Conservation (phyloP, 2,329 filamentous ascomycete species). For the Talaromyces sp. region DNA sequence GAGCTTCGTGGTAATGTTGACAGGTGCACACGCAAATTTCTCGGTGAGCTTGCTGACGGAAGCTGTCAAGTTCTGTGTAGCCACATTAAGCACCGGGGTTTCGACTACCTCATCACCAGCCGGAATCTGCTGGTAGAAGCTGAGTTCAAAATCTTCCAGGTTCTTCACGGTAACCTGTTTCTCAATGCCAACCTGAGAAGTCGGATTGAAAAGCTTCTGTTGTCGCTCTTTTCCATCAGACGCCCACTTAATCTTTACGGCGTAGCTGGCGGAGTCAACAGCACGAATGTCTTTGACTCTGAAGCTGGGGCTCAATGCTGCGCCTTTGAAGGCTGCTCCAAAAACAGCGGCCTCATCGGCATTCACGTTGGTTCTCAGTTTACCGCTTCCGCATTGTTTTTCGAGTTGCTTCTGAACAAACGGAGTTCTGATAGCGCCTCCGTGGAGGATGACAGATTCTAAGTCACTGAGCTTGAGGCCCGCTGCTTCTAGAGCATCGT, state of each 20-base stretch:
- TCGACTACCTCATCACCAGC: constrained; percentile 48
- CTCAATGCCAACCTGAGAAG: constrained; percentile 69
- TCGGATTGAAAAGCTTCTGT: constrained; percentile 78
- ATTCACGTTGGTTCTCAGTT: constrained; percentile 91
- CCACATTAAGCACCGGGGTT: constrained; percentile 62
- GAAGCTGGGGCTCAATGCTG: constrained; percentile 89
- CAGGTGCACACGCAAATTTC: constrained; percentile 71
- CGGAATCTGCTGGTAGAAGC: constrained; percentile 71
- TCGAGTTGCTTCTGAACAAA: constrained; percentile 92
- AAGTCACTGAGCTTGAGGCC: constrained; percentile 71
- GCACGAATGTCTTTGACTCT: constrained; percentile 94
- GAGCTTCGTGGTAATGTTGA: constrained; percentile 77
- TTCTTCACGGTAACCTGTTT: constrained; percentile 86
- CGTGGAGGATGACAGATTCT: constrained; percentile 88
- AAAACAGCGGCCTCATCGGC: constrained; percentile 95
- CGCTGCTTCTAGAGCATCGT: constrained; percentile 70
- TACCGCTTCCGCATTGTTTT: constrained; percentile 68
- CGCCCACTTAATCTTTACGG: constrained; percentile 71
- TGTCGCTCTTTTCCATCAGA: constrained; percentile 67
- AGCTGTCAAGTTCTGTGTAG: constrained; percentile 80
- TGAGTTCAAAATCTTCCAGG: constrained; percentile 74
- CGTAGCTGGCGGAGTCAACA: constrained; percentile 71
- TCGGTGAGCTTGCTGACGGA: constrained; percentile 75
- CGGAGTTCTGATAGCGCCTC: constrained; percentile 83
- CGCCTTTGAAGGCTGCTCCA: constrained; percentile 90